phyloP scores from a whole-genome alignment of 164 flowering plant species.

The Euptelea pleiosperma region DNA sequence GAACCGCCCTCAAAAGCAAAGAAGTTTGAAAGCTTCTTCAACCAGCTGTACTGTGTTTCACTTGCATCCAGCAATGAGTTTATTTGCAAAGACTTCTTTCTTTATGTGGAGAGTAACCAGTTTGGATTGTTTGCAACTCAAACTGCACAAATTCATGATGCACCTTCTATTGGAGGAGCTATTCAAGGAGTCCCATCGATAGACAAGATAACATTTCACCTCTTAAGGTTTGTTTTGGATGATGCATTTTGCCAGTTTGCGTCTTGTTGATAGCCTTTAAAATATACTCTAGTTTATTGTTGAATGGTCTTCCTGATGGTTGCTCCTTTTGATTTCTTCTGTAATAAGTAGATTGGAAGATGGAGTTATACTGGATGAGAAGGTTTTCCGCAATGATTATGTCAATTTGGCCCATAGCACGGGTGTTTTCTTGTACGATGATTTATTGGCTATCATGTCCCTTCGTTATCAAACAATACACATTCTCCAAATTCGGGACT shows the following conservation, averaged over 20 bases:
- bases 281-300: background rate
- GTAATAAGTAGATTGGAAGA: conserved; percentile 63
- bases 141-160: conserved; percentile 75
- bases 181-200: conserved; percentile 80
- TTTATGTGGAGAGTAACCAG: conserved; percentile 69
- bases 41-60: conserved; percentile 58
- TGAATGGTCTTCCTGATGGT: background rate
- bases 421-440: conserved; percentile 96
- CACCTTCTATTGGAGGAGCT: conserved; percentile 76
- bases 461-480: conserved; percentile 90
- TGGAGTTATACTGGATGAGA: conserved; percentile 80
- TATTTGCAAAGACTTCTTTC: conserved; percentile 93
- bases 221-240: conserved; percentile 62
- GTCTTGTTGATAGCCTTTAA: conserved; percentile 1
- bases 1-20: conserved; percentile 67
- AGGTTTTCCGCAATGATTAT: conserved; percentile 79
- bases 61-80: conserved; percentile 87
- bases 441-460: conserved; percentile 83
- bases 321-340: conserved; percentile 3
- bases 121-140: conserved; percentile 98
- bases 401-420: conserved; percentile 69
- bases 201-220: conserved; percentile 89
- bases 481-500: conserved; percentile 87
- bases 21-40: conserved; percentile 88
- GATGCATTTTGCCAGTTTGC: background rate